A percentile compares a stretch with the other conserved stretches of the same genome.
Evolutionary conservation across 495 filamentous ascomycete species (phyloP).

Genomic region (Penicillium macrosclerotiorum): DNA sequence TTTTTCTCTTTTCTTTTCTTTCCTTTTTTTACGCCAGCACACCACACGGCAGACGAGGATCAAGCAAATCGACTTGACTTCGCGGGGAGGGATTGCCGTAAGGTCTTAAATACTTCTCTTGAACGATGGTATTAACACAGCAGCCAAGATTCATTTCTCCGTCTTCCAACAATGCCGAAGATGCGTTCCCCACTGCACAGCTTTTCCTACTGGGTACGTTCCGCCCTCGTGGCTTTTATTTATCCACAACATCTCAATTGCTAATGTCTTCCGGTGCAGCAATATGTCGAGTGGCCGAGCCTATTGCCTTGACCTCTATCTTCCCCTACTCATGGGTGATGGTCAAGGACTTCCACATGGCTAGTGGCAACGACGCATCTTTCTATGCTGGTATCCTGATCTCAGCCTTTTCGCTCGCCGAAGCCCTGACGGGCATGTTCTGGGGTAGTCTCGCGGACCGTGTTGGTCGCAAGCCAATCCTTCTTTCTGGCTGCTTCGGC

Average conservation of each 20-base stretch:
- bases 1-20: not conserved
- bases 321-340: slow-evolving; percentile 87
- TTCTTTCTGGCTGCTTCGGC: slow-evolving; percentile 75
- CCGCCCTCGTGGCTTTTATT: not conserved
- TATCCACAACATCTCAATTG: not conserved
- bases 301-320: slow-evolving; percentile 83
- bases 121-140: slow-evolving; percentile 54
- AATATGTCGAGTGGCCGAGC: slow-evolving; percentile 80
- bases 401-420: slow-evolving; percentile 77
- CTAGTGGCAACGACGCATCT: slow-evolving; percentile 65
- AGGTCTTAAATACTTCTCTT: slow-evolving; percentile 42
- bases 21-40: not conserved
- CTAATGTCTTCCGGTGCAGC: slow-evolving; percentile 31
- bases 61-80: slow-evolving; percentile 10
- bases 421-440: slow-evolving; percentile 77
- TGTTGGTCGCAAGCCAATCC: slow-evolving; percentile 79
- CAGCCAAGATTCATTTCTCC: slow-evolving; percentile 45
- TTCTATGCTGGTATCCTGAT: slow-evolving; percentile 85
- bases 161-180: slow-evolving; percentile 30
- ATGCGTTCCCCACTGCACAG: slow-evolving; percentile 70
- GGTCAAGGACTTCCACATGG: slow-evolving; percentile 70
- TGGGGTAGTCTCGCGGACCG: slow-evolving; percentile 83
- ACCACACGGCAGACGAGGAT: not conserved
- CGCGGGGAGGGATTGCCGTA: slow-evolving; percentile 41
- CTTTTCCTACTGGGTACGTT: slow-evolving; percentile 70